Evolutionary conservation across 2,329 filamentous ascomycete species (phyloP).

Genomic region (Calonectria crousiana): DNA sequence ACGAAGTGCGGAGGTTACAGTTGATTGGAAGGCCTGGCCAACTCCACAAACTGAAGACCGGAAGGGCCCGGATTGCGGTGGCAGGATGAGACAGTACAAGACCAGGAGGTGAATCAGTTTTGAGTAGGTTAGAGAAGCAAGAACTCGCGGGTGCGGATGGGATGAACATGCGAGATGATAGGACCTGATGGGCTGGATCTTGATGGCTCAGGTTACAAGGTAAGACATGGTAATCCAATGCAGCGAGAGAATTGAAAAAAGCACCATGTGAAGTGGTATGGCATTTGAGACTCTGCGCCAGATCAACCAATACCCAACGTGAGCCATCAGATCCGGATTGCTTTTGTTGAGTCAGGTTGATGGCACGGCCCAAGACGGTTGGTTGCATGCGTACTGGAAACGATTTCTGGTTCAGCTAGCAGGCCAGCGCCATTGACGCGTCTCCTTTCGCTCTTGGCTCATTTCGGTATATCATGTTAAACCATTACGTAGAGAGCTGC

Average conservation of each 20-base stretch:
- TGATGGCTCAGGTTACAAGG: background rate
- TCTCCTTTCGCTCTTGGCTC: background rate
- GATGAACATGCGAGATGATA: slow-evolving; percentile 17
- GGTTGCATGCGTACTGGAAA: background rate
- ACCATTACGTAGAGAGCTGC: background rate
- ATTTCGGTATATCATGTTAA: background rate
- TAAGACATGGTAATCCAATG: background rate
- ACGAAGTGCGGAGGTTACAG: slow-evolving; percentile 1
- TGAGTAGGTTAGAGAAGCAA: slow-evolving; percentile 20
- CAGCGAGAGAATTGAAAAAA: background rate
- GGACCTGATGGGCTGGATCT: background rate
- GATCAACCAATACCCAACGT: background rate
- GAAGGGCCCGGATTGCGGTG: slow-evolving; percentile 25
- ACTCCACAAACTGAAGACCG: slow-evolving; percentile 28
- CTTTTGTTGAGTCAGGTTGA: slow-evolving; percentile 6
- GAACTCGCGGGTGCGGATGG: background rate
- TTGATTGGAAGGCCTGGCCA: slow-evolving; percentile 14
- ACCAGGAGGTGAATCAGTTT: slow-evolving; percentile 23
- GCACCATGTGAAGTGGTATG: slow-evolving; percentile 11
- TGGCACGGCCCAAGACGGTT: background rate
- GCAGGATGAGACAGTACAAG: slow-evolving; percentile 37
- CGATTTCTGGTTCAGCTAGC: background rate
- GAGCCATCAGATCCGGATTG: background rate
- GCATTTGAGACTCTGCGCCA: background rate
- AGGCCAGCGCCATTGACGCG: background rate